These are phyloP conservation scores for Cercospora beticola DNA, from an alignment of 2,329 filamentous ascomycete genomes.

Conservation along the genomic window DNA sequence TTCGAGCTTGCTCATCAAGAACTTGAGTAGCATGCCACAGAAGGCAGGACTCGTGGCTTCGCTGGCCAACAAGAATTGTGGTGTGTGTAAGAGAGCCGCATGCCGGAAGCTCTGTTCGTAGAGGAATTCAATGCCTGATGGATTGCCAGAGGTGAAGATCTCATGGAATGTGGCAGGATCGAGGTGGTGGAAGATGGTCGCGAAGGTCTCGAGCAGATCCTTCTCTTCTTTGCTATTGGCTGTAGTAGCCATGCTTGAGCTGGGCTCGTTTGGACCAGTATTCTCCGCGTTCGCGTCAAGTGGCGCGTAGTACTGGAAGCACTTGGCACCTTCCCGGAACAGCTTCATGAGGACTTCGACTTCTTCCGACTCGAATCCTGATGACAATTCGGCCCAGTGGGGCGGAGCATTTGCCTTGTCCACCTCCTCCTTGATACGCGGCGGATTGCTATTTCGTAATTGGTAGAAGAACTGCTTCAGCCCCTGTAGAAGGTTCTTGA, in stretches of 20 bases:
- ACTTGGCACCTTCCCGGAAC: conserved; percentile 92
- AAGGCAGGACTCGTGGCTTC: conserved; percentile 97
- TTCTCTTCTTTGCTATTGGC: conserved; percentile 90
- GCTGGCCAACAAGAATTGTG: conserved; percentile 97
- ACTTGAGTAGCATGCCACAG: conserved; percentile 95
- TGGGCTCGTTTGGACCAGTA: conserved; percentile 72
- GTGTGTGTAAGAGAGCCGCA: conserved; percentile 86
- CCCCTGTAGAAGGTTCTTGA: conserved; percentile 93
- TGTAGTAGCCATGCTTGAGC: conserved; percentile 68
- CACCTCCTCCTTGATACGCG: conserved; percentile 56
- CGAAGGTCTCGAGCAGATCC: conserved; percentile 93
- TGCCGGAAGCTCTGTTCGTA: conserved; percentile 99
- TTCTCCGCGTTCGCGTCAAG: conserved; percentile 74
- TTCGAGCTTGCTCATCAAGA: conserved; percentile 94
- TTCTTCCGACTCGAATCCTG: conserved; percentile 95
- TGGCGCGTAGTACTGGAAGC: conserved; percentile 95
- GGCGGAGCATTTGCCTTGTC: conserved; percentile 76
- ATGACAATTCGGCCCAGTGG: conserved; percentile 95
- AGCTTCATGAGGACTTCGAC: conserved; percentile 95
- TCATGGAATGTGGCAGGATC: conserved; percentile 98
- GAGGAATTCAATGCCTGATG: conserved; percentile 82
- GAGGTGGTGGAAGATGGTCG: conserved; percentile 96
- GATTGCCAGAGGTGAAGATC: conserved; percentile 62
- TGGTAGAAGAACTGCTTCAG: conserved; percentile 97
- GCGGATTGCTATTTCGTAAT: conserved; percentile 81